Evolutionary conservation across 208 protist genomes (phyloP).

Genomic region (Wallacemonas rigidus): DNA sequence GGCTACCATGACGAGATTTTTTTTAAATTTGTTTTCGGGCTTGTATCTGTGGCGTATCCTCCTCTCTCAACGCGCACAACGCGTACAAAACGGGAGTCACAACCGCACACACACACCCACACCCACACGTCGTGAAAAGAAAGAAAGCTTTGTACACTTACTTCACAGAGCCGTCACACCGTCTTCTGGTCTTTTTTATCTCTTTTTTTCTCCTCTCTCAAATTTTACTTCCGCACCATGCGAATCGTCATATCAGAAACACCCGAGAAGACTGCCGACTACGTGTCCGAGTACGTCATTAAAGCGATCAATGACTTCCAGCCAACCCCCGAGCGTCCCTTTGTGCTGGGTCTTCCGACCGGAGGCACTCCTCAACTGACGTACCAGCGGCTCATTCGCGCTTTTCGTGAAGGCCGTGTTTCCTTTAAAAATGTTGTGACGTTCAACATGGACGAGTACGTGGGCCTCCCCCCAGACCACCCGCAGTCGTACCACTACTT

Average conservation of each 20-base stretch:
- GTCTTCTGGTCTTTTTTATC: no score
- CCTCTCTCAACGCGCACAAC: no score
- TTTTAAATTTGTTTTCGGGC: no score
- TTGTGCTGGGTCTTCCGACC: constrained; percentile 94
- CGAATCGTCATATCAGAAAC: constrained; percentile 89
- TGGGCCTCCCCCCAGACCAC: constrained; percentile 88
- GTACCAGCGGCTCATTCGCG: constrained; percentile 90
- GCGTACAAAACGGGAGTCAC: no score
- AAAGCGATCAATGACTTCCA: constrained; percentile 85
- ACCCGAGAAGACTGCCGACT: constrained; percentile 66
- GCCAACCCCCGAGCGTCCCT: constrained; percentile 76
- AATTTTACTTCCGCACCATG: constrained; percentile 42
- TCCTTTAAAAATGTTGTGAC: constrained; percentile 94
- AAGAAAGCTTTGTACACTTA: neutral
- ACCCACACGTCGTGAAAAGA: constrained; percentile 9
- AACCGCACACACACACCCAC: neutral
- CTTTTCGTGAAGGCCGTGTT: constrained; percentile 81
- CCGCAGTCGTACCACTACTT: constrained; percentile 95
- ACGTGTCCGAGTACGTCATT: constrained; percentile 86
- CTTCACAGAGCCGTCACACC: no score
- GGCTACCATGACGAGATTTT: no score
- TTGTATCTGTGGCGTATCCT: no score
- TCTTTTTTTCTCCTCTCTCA: no score
- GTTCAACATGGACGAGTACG: constrained; percentile 98
- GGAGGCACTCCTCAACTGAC: constrained; percentile 87